These are phyloP conservation scores for Kwoniella dejecticola DNA, from an alignment of 768 basidiomycete species.

Conservation along the genomic window DNA sequence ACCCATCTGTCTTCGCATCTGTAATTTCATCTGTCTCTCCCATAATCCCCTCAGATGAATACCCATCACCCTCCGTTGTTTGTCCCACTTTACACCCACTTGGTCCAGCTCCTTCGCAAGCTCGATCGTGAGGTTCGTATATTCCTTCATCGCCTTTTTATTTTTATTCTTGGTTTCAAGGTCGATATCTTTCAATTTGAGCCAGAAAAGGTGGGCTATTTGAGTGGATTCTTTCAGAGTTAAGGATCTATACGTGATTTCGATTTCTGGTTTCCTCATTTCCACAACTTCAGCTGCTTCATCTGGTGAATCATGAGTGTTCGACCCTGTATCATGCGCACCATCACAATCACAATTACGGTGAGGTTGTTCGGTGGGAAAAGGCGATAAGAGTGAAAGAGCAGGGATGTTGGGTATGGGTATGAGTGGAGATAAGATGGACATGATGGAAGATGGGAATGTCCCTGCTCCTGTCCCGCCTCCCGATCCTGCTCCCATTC, in stretches of 20 bases:
- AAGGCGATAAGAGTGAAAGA: too few species aligned
- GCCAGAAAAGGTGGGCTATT: background rate
- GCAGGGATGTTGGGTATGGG: too few species aligned
- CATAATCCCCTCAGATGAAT: conserved; percentile 45
- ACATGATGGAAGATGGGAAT: too few species aligned
- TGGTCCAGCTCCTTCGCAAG: conserved; percentile 34
- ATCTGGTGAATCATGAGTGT: too few species aligned
- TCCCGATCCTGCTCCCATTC: too few species aligned
- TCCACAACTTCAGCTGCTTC: too few species aligned
- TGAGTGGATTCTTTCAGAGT: background rate
- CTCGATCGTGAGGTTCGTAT: conserved; percentile 37
- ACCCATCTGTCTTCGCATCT: conserved; percentile 15
- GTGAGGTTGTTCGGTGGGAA: too few species aligned
- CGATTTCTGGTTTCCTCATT: background rate
- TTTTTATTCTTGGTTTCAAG: background rate
- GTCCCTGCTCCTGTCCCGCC: too few species aligned
- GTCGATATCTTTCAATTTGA: background rate
- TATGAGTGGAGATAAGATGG: too few species aligned
- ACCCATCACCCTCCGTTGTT: conserved; percentile 40
- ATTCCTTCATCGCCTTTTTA: conserved; percentile 13
- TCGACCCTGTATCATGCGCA: too few species aligned
- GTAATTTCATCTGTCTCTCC: conserved; percentile 27
- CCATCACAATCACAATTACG: too few species aligned
- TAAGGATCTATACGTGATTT: background rate
- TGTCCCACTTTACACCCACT: conserved; percentile 43